Evolutionary conservation across 2,329 filamentous ascomycete species (phyloP).

Genomic region (Talaromyces sp.): DNA sequence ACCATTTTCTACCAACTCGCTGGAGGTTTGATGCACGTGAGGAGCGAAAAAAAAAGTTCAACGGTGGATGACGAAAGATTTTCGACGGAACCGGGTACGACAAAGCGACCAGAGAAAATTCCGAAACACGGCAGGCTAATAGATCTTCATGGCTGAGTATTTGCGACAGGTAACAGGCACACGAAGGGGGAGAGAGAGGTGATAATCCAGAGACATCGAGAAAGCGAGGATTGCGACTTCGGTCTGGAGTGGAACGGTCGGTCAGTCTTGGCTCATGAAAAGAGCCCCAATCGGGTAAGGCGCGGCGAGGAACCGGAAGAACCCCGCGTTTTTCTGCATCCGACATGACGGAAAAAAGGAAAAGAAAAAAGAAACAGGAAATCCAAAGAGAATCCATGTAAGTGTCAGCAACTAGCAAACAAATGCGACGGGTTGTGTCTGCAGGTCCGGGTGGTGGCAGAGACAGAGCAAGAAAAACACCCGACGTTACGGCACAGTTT

Average conservation of each 20-base stretch:
- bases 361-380: constrained; percentile 5
- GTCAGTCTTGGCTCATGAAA: constrained; percentile 14
- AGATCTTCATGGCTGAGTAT: constrained; percentile 26
- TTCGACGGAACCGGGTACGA: neutral
- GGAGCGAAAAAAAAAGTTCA: constrained; percentile 6
- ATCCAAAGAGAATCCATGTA: constrained; percentile 3
- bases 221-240: constrained; percentile 13
- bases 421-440: constrained; percentile 9
- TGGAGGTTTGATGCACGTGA: neutral
- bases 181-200: constrained; percentile 7
- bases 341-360: constrained; percentile 5
- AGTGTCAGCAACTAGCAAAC: constrained; percentile 11
- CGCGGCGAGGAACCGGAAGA: constrained; percentile 7
- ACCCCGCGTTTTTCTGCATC: constrained; percentile 6
- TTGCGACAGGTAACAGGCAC: constrained; percentile 11
- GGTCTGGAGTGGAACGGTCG: constrained; percentile 26
- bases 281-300: constrained; percentile 9
- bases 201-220: neutral
- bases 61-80: neutral
- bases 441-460: constrained; percentile 14
- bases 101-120: neutral
- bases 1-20: constrained; percentile 59
- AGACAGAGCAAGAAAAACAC: constrained; percentile 2
- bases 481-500: constrained; percentile 19
- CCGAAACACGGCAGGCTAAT: neutral